phyloP scores from a whole-genome alignment of 148 eudicot species.

The Linanthus parryae region DNA sequence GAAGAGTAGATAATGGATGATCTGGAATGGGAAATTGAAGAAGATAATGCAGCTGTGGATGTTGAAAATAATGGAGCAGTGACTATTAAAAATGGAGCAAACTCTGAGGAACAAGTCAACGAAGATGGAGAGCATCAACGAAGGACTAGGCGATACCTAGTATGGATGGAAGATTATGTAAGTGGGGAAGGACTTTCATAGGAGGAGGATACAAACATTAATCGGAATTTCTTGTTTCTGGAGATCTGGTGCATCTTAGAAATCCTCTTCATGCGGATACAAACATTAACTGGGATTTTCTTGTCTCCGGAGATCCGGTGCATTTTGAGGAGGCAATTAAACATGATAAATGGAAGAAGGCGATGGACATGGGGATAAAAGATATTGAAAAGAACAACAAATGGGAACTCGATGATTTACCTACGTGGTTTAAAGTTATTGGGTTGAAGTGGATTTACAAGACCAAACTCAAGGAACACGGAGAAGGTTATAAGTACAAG shows the following conservation, averaged over 20 bases:
- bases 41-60: not conserved
- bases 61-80: not conserved
- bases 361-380: not conserved
- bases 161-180: not conserved
- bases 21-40: not conserved
- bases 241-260: not conserved
- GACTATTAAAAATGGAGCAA: not conserved
- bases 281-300: too few species aligned
- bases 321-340: not conserved
- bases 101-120: not conserved
- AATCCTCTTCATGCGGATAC: not conserved
- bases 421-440: not conserved
- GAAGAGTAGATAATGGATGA: not conserved
- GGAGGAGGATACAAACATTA: not conserved
- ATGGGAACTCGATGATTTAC: constrained; percentile 3
- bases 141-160: not conserved
- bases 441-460: constrained; percentile 9
- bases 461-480: not conserved
- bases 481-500: not conserved
- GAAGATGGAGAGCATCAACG: not conserved
- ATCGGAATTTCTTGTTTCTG: not conserved
- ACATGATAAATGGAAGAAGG: not conserved
- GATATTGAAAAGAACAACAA: constrained; percentile 4
- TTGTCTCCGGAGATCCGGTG: not conserved
- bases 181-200: not conserved